Conservation (phyloP, 495 filamentous ascomycete genomes). For the Xylaria grammica region DNA sequence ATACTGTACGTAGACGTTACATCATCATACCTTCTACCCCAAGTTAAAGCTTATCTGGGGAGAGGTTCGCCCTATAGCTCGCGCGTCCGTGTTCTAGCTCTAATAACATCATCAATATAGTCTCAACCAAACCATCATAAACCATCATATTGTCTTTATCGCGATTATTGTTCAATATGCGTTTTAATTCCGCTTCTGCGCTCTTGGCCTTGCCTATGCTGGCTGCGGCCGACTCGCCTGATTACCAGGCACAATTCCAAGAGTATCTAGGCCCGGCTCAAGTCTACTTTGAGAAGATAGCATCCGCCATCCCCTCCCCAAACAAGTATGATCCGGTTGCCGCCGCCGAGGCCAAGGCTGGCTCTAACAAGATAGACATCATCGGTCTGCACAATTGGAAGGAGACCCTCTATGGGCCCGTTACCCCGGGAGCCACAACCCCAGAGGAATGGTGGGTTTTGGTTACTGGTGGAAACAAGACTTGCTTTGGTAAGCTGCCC, state of each 20-base stretch:
- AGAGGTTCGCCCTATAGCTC: neutral
- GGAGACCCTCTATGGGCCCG: constrained; percentile 64
- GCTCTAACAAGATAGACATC: constrained; percentile 55
- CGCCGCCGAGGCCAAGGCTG: constrained; percentile 41
- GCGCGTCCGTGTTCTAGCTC: constrained; percentile 15
- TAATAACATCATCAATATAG: constrained; percentile 13
- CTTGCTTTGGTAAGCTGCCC: constrained; percentile 69
- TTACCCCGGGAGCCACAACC: constrained; percentile 55
- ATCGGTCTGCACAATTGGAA: constrained; percentile 78
- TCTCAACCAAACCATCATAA: neutral
- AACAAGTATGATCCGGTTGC: constrained; percentile 45
- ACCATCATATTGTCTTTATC: neutral
- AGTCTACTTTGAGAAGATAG: constrained; percentile 66
- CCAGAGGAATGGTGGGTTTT: constrained; percentile 83
- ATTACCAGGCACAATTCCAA: constrained; percentile 72
- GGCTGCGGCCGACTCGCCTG: constrained; percentile 61
- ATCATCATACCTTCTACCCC: constrained; percentile 15
- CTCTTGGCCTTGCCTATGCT: constrained; percentile 71
- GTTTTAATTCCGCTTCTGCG: constrained; percentile 65
- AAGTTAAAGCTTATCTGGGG: neutral
- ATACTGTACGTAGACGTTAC: constrained; percentile 21
- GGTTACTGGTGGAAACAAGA: constrained; percentile 84
- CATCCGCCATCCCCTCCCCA: constrained; percentile 62
- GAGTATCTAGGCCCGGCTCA: constrained; percentile 66
- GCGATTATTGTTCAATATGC: constrained; percentile 59